A percentile compares a stretch with the other conserved stretches of the same genome.
These are phyloP conservation scores for Tardiomyces blankii DNA, from an alignment of 1,139 yeast species.

Conservation along the genomic window DNA sequence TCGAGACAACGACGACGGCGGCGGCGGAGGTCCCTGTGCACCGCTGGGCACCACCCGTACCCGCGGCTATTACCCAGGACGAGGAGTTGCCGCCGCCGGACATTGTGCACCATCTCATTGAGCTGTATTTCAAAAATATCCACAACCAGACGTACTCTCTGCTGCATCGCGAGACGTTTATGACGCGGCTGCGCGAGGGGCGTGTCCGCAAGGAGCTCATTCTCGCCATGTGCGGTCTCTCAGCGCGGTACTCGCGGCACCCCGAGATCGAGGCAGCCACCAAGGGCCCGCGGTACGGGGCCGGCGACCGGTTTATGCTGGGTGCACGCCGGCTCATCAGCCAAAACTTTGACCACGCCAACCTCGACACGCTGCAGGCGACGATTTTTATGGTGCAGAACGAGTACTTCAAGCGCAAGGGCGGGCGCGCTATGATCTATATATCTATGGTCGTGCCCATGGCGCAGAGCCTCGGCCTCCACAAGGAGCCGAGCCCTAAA, in stretches of 20 bases:
- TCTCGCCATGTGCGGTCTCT: conserved; percentile 26
- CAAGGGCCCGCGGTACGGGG: conserved; percentile 17
- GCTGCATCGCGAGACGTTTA: conserved; percentile 25
- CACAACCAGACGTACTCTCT: conserved; percentile 29
- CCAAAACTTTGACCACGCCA: conserved; percentile 24
- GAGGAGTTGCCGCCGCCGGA: conserved; percentile 12
- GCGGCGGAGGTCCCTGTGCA: neutral
- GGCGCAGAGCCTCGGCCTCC: conserved; percentile 25
- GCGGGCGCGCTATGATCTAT: conserved; percentile 27
- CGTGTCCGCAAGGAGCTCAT: conserved; percentile 22
- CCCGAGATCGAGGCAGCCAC: conserved; percentile 15
- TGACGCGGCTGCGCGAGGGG: conserved; percentile 19
- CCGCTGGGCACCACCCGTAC: neutral
- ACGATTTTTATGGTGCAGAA: conserved; percentile 24
- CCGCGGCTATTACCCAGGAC: neutral
- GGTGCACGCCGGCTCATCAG: conserved; percentile 21
- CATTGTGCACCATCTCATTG: conserved; percentile 17
- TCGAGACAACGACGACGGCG: conserved; percentile 1
- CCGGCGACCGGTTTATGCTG: conserved; percentile 24
- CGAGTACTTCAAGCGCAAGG: conserved; percentile 26
- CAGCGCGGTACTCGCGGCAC: conserved; percentile 28
- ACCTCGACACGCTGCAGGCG: conserved; percentile 28
- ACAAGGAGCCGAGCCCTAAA: conserved; percentile 18
- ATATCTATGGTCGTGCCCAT: conserved; percentile 27
- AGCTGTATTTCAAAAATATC: conserved; percentile 23